Percentiles rank a stretch among this genome's conserved stretches.
Evolutionary conservation across 1,284 basidiomycete species (phyloP).

Genomic region (Microbotryomycetes sp.): DNA sequence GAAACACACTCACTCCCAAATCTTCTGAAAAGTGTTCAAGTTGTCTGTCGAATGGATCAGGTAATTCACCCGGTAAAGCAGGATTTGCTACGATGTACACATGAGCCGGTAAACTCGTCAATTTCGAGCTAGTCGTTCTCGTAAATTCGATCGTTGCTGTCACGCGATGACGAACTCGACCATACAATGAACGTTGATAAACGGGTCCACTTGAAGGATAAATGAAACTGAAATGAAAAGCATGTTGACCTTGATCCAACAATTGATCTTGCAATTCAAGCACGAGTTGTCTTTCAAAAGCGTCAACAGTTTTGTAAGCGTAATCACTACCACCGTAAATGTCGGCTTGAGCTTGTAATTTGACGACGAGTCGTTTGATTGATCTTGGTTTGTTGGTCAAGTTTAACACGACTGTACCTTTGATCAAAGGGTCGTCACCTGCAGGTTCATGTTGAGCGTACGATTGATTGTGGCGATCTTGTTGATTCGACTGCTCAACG

Average conservation of each 20-base stretch:
- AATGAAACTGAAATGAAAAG: slow-evolving; percentile 19
- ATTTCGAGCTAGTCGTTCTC: slow-evolving; percentile 7
- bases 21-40: not conserved
- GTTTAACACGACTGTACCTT: not conserved
- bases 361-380: not conserved
- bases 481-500: too few species aligned
- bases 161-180: slow-evolving; percentile 18
- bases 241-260: not conserved
- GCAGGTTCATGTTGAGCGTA: not conserved
- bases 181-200: slow-evolving; percentile 12
- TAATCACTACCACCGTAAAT: not conserved
- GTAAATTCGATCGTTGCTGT: slow-evolving; percentile 9
- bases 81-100: slow-evolving; percentile 14
- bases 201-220: slow-evolving; percentile 17
- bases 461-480: too few species aligned
- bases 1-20: slow-evolving; percentile 7
- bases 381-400: not conserved
- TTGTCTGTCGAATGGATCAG: slow-evolving; percentile 1
- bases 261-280: not conserved
- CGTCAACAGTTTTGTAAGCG: not conserved
- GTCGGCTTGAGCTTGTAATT: not conserved
- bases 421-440: not conserved
- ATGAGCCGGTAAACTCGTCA: not conserved
- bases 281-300: not conserved
- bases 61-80: slow-evolving; percentile 12